Evolutionary conservation across 768 basidiomycete species (phyloP).

Genomic region (Austroboletus festivus): DNA sequence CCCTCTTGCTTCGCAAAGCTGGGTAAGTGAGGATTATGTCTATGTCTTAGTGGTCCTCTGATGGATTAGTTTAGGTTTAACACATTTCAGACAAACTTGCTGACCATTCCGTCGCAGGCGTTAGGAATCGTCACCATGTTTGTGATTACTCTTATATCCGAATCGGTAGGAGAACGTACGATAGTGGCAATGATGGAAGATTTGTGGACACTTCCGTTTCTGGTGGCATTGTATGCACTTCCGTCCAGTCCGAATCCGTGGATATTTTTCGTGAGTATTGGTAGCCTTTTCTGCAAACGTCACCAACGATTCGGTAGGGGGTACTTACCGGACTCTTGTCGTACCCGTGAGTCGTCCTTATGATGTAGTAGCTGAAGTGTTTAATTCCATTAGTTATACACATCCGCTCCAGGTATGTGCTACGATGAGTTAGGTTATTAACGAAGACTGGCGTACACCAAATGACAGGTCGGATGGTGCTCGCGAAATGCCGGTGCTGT

Average conservation of each 20-base stretch:
- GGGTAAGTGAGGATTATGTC: conserved; percentile 32
- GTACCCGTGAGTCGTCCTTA: conserved; percentile 35
- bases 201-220: conserved; percentile 59
- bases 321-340: conserved; percentile 44
- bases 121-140: conserved; percentile 54
- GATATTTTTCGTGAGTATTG: conserved; percentile 45
- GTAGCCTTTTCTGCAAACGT: background rate
- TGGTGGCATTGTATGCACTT: conserved; percentile 52
- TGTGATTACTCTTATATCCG: conserved; percentile 47
- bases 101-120: conserved; percentile 55
- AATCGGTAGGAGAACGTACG: conserved; percentile 50
- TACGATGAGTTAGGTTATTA: background rate
- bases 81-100: conserved; percentile 58
- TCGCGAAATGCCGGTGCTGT: conserved; percentile 60
- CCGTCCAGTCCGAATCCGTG: conserved; percentile 48
- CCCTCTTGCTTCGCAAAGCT: conserved; percentile 53
- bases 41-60: background rate
- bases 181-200: conserved; percentile 52
- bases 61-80: conserved; percentile 39
- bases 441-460: background rate
- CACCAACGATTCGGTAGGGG: conserved; percentile 26
- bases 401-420: conserved; percentile 44
- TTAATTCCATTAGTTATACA: conserved; percentile 33
- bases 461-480: conserved; percentile 48
- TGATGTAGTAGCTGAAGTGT: background rate